Base-by-base conservation (phyloP, 1,139 yeast genomes). In the Yamadazyma atmosphaerica region DNA sequence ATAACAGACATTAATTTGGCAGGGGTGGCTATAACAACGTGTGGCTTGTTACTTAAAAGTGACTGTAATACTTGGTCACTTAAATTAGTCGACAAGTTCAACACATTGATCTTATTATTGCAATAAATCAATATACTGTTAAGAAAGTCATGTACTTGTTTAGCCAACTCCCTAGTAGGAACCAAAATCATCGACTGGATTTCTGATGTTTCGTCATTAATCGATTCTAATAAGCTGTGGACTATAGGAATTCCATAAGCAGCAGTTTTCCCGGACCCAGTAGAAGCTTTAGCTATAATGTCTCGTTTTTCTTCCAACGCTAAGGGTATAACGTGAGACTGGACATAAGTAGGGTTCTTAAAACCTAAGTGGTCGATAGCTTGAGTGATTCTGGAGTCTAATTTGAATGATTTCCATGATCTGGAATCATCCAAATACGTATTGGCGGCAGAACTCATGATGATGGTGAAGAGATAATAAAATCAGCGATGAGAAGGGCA, bases 221-320 rank as follows among this genome's bases (percentile, higher is more conserved):
- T 43, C 7, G 34, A 30, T n/a, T 49, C 52, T 41, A 88, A 66
- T 35, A 88, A 73, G 34, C 75, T 72, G 55, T 88, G 89, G 27
- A 88, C 61, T 13, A 88, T 82, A 4, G 96, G 96, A 34, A 88
- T 74, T 46, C 81, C 61, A 56, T 87, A 88, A 1, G 96, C 95
- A 16, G 85, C 85, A 0, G 96, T 88, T 59, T 88, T 88, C 48
- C 96, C 96, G 3, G 95, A 84, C 6, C 96, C 96, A 1, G 96
- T 88, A 28, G 86, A 79, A 13, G 96, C 95, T 53, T 86, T 79
- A 22, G 95, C 95, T 27, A 88, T 83, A 47, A 88, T 83, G 57
- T 88, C 96, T 62, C 89, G 79, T 54, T 83, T 84, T 50, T 86
- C 94, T 50, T 87, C 86, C 39, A 92, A 64, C 1, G 98, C 96